Evolutionary conservation across 352 stramenopile genomes (phyloP), one percentile per base, ranked within the genome.

Genomic region (Pythium myriotylum): DNA sequence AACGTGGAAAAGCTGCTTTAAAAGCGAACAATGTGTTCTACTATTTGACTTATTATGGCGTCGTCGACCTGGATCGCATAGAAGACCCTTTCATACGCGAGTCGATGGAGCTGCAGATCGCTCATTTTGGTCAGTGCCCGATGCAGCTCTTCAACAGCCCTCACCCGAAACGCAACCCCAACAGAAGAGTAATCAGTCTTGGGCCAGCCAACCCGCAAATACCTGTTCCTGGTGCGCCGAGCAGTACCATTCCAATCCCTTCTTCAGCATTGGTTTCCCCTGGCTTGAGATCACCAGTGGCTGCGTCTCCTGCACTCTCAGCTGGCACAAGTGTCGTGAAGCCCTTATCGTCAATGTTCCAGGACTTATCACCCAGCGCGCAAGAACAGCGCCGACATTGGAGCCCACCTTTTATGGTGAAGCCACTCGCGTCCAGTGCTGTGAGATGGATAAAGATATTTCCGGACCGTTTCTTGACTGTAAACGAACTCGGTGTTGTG

Each of bases 41-140:
- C 65, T 95, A 97, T 49, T 62, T 97, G 33, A 94, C 89, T 39
- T 97, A 97, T 66, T 94, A 96, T 54, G 89, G 86, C 14, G 80
- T 98, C 58, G 96, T 99, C 22, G 97, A 99, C 70, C 68, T 99
- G 16, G 97, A 99, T 62, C 69, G 77, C 29, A 97, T 99, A 43
- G 86, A 99, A 41, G 94, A 99, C 45, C 75, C 97, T 4, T 94
- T 96, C 43, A 71, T 97, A 54, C 80, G 88, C 42, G 92, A 97
- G 33, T 97, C 95, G 16, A 98, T 97, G 70, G 94, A 98, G 74
- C 73, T 98, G 35, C 97, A 99, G 77, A 99, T 99, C 57, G 92
- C 94, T 4, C 97, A 99, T 74, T 99, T 99, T 75, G 98, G 98
- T 3, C 97, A 99, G 72, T 99, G 94, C 41, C 97, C 97, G 1